These are phyloP conservation scores for Apophysomyces elegans DNA, from an alignment of 371 early-diverging fungal genomes.

Conservation along the genomic window DNA sequence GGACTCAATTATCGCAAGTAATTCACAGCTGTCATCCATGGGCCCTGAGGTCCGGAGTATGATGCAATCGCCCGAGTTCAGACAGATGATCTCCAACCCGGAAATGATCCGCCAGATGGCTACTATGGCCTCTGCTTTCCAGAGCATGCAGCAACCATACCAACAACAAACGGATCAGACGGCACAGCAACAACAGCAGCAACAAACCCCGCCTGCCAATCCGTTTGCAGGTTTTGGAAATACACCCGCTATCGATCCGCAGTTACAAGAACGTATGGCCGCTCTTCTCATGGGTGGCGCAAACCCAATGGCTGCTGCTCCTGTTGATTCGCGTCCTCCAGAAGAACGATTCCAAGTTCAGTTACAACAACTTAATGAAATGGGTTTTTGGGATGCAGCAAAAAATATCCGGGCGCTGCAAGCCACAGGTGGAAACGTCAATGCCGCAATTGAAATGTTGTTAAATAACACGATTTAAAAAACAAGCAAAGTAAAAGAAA, in stretches of 20 bases:
- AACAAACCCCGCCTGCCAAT: conserved; percentile 14
- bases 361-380: conserved; percentile 92
- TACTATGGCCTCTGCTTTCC: conserved; percentile 73
- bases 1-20: conserved; percentile 79
- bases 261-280: conserved; percentile 55
- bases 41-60: conserved; percentile 87
- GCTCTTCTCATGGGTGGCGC: conserved; percentile 41
- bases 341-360: conserved; percentile 92
- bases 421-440: conserved; percentile 88
- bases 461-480: conserved; percentile 48
- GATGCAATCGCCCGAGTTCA: conserved; percentile 81
- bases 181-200: conserved; percentile 10
- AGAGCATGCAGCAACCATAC: conserved; percentile 49
- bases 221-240: conserved; percentile 2
- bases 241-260: conserved; percentile 50
- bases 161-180: conserved; percentile 13
- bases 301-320: conserved; percentile 30
- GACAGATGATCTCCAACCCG: conserved; percentile 87
- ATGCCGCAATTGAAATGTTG: conserved; percentile 91
- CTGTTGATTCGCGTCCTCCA: conserved; percentile 65
- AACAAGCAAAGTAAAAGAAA: neutral
- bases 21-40: conserved; percentile 81
- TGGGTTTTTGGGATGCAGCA: conserved; percentile 94
- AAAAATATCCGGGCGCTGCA: conserved; percentile 91
- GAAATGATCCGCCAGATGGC: conserved; percentile 80